Evolutionary conservation across 2,329 filamentous ascomycete genomes (phyloP).

Genomic region (Exophiala calicioides): DNA sequence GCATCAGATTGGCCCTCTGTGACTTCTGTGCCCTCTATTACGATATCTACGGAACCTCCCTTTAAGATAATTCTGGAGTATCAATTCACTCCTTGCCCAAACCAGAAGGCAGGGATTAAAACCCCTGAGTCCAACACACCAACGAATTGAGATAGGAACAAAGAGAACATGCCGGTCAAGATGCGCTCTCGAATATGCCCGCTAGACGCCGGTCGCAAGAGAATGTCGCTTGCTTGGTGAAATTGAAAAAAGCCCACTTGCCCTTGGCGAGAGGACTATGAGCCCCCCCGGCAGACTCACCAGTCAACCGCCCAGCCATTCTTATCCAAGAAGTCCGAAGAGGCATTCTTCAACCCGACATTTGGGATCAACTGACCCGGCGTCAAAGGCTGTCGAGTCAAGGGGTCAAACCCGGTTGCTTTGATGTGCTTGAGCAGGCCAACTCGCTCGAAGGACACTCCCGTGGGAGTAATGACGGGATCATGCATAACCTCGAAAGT

Average conservation of each 20-base stretch:
- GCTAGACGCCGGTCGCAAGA: no score
- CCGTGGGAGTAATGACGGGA: conserved; percentile 64
- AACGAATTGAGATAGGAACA: no score
- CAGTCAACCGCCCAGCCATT: conserved; percentile 95
- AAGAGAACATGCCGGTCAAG: no score
- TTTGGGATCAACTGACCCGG: conserved; percentile 76
- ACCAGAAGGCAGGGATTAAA: no score
- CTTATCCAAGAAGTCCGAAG: conserved; percentile 77
- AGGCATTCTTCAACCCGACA: conserved; percentile 75
- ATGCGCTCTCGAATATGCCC: no score
- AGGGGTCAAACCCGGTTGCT: conserved; percentile 71
- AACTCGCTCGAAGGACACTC: conserved; percentile 85
- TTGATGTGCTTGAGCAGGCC: conserved; percentile 85
- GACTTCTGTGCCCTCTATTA: no score
- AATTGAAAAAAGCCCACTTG: no score
- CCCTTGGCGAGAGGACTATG: background rate
- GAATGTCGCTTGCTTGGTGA: no score
- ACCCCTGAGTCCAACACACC: no score
- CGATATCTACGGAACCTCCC: no score
- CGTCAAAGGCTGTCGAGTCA: conserved; percentile 74
- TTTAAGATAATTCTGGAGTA: no score
- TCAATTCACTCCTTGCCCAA: background rate
- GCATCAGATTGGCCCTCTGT: no score
- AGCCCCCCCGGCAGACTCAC: conserved; percentile 46
- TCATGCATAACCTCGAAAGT: conserved; percentile 55